Base-by-base conservation (phyloP, 441 rosid genomes). In the Adansonia grandidieri region DNA sequence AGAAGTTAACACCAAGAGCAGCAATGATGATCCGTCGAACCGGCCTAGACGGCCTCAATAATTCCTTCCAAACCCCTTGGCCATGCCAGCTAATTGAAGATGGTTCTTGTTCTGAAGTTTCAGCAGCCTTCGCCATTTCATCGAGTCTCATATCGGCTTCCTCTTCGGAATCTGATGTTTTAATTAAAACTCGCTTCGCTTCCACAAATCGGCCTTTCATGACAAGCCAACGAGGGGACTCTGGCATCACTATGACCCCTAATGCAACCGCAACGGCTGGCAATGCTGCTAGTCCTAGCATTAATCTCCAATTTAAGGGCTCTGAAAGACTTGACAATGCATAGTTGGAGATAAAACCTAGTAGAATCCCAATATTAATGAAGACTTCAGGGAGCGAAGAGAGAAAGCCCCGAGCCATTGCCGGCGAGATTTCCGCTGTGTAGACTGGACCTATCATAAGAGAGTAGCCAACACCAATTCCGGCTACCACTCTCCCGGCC, bases 401-500 rank as follows among this genome's bases (percentile, higher is more conserved):
- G 51, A 92, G 87, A 76, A 92, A 81, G 4, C 94, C 96, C 22
- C 94, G 79, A 11, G 86, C 68, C 78, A 62, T 63, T 19, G 92
- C 82, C 3, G 92, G 92, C 7, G 96, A 89, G 60, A 90, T 82
- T 82, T 90, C 96, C 0, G 92, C 85, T 0, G 86, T 82, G 48
- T 90, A 92, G 42, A 92, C 91, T 0, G 96, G 96, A 22, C 90
- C 93, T 1, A 90, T 89, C 94, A 89, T 90, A 19, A 92, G 82
- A 57, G 96, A 84, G 82, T 82, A 92, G 44, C 94, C 94, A 14
- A 92, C 93, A 1, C 96, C 94, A 17, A 90, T 79, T 14, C 96
- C 92, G 2, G 94, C 93, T 1, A 92, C 79, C 9, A 89, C 79
- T 75, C 96, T 84, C 48, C 96, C 96, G 3, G 86, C 91, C 86